phyloP scores from a whole-genome alignment of 129 eudicot genomes.

The Artemisia annua region DNA sequence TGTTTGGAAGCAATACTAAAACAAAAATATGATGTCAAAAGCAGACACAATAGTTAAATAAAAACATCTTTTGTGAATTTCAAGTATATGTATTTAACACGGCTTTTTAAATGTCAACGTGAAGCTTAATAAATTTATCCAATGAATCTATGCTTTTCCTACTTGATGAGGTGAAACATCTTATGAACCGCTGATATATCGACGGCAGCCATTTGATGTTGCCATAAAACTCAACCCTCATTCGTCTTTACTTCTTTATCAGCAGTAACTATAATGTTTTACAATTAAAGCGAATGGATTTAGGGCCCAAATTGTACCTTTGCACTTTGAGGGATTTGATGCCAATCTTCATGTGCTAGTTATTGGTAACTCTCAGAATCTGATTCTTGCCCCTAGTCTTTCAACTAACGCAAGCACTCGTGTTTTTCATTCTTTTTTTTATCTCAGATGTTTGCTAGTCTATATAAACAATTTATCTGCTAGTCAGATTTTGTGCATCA shows the following conservation, averaged over 20 bases:
- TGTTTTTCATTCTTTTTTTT: not conserved
- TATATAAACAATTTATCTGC: slow-evolving; percentile 21
- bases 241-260: slow-evolving; percentile 19
- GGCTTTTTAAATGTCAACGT: not conserved
- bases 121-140: not conserved
- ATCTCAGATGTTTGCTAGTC: not conserved
- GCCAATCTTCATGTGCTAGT: slow-evolving; percentile 30
- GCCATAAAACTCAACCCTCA: slow-evolving; percentile 24
- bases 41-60: not conserved
- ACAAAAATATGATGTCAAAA: not conserved
- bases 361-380: slow-evolving; percentile 20
- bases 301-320: slow-evolving; percentile 4
- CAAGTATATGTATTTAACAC: not conserved
- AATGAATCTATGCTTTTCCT: not conserved
- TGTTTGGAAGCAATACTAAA: not conserved
- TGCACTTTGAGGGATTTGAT: slow-evolving; percentile 20
- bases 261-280: not conserved
- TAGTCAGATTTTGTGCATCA: slow-evolving; percentile 5
- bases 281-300: not conserved
- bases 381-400: slow-evolving; percentile 19
- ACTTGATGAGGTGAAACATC: not conserved
- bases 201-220: slow-evolving; percentile 15
- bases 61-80: not conserved
- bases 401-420: not conserved
- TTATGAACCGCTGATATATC: slow-evolving; percentile 1